Evolutionary conservation across 306 rosid species (phyloP).

Genomic region (Cyamopsis tetragonoloba): DNA sequence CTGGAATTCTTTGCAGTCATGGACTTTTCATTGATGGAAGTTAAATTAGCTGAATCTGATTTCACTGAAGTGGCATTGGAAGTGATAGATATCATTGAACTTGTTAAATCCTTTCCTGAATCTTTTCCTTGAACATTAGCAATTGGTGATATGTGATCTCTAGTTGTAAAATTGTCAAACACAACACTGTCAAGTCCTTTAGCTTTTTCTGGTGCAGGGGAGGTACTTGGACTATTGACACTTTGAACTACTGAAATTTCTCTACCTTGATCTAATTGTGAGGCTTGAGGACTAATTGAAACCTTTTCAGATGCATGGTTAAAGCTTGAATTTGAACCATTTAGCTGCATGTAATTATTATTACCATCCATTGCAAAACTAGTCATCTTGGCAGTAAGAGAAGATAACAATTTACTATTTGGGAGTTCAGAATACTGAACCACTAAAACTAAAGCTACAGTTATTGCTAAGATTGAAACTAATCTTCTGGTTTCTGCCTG

Average conservation of each 20-base stretch:
- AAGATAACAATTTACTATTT: constrained; percentile 35
- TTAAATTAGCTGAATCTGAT: constrained; percentile 11
- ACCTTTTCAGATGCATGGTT: constrained; percentile 24
- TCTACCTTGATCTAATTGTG: constrained; percentile 32
- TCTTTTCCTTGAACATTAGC: constrained; percentile 26
- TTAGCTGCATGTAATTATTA: constrained; percentile 3
- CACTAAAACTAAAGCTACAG: constrained; percentile 46
- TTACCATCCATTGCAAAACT: constrained; percentile 29
- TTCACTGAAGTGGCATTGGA: constrained; percentile 26
- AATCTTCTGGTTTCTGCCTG: constrained; percentile 50
- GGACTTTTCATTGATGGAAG: constrained; percentile 16
- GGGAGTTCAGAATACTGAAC: constrained; percentile 74
- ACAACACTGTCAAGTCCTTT: constrained; percentile 23
- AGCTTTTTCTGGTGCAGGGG: constrained; percentile 25
- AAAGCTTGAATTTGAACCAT: constrained; percentile 34
- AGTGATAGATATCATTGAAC: constrained; percentile 24
- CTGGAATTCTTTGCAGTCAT: constrained; percentile 26
- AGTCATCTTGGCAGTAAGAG: constrained; percentile 44
- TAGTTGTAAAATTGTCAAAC: constrained; percentile 19
- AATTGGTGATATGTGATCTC: constrained; percentile 9
- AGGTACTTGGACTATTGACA: constrained; percentile 6
- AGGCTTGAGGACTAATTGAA: constrained; percentile 27
- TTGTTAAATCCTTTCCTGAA: constrained; percentile 22
- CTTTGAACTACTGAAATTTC: constrained; percentile 8
- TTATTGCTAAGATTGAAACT: constrained; percentile 47